A percentile compares a stretch with the other conserved stretches of the same genome.
These are phyloP conservation scores for Thalassiosira exigua DNA, from an alignment of 352 stramenopile genomes.

Conservation along the genomic window DNA sequence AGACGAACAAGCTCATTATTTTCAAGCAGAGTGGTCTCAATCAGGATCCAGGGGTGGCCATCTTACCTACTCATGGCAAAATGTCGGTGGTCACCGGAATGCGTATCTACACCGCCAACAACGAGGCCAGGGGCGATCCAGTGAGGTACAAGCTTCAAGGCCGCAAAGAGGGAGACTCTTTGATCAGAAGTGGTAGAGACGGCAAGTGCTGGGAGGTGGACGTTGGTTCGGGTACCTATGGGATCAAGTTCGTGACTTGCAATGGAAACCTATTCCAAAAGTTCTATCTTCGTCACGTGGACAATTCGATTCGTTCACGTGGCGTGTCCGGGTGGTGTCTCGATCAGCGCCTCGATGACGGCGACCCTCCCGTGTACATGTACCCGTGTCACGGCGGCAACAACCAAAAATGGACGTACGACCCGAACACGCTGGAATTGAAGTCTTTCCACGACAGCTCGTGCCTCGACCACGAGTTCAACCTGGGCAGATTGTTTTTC, in stretches of 20 bases:
- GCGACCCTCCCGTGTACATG: not conserved
- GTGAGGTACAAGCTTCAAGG: constrained; percentile 37
- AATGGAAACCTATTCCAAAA: not conserved
- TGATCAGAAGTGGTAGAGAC: not conserved
- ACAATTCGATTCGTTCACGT: not conserved
- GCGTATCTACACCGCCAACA: constrained; percentile 46
- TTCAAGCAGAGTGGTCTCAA: not conserved
- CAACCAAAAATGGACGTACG: not conserved
- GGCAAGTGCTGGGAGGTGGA: not conserved
- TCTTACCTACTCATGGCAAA: constrained; percentile 25
- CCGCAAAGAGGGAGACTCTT: too few species aligned
- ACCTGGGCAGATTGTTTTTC: not conserved
- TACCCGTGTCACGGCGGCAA: too few species aligned
- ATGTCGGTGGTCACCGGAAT: constrained; percentile 41
- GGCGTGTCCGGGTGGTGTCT: too few species aligned
- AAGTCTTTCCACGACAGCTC: not conserved
- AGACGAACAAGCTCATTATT: not conserved
- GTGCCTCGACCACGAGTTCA: not conserved
- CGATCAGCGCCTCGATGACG: not conserved
- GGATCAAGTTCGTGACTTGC: not conserved
- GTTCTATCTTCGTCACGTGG: not conserved
- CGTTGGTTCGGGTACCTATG: not conserved
- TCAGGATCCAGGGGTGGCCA: constrained; percentile 15
- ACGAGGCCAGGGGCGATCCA: constrained; percentile 33
- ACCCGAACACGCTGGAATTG: not conserved